Evolutionary conservation across 2,329 filamentous ascomycete species (phyloP).

Genomic region (Xylariales sp.): DNA sequence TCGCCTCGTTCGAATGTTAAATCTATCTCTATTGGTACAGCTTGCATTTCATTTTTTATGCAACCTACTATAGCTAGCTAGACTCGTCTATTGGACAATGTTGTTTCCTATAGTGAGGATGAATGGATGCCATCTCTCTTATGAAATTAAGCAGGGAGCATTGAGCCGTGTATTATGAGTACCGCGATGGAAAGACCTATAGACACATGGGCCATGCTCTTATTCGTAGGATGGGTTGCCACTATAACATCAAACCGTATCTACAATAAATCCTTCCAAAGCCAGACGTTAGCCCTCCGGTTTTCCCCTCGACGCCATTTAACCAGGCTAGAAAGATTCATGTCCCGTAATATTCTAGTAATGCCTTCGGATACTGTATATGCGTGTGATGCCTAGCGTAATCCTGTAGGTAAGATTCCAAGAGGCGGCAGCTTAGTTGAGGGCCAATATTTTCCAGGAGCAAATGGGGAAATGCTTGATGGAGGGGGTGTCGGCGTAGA

Average conservation of each 20-base stretch:
- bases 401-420: constrained; percentile 8
- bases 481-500: constrained; percentile 27
- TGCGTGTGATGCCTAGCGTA: constrained; percentile 5
- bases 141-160: not conserved
- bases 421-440: constrained; percentile 12
- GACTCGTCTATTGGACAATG: not conserved
- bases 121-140: not conserved
- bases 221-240: not conserved
- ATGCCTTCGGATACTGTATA: constrained; percentile 13
- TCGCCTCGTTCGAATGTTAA: not conserved
- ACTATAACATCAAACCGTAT: not conserved
- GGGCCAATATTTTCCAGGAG: not conserved
- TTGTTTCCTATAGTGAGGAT: not conserved
- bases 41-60: not conserved
- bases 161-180: not conserved
- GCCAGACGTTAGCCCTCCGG: not conserved
- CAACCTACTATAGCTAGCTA: not conserved
- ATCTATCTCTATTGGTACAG: constrained; percentile 5
- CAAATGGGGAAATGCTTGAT: not conserved
- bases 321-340: constrained; percentile 16
- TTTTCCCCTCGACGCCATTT: not conserved
- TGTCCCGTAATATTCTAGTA: not conserved
- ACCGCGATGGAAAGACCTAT: not conserved
- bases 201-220: not conserved
- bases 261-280: not conserved